Percentiles rank a stretch among this genome's conserved stretches.
phyloP scores from a whole-genome alignment of 73 alveolate species.

The Uronychia binucleata region DNA sequence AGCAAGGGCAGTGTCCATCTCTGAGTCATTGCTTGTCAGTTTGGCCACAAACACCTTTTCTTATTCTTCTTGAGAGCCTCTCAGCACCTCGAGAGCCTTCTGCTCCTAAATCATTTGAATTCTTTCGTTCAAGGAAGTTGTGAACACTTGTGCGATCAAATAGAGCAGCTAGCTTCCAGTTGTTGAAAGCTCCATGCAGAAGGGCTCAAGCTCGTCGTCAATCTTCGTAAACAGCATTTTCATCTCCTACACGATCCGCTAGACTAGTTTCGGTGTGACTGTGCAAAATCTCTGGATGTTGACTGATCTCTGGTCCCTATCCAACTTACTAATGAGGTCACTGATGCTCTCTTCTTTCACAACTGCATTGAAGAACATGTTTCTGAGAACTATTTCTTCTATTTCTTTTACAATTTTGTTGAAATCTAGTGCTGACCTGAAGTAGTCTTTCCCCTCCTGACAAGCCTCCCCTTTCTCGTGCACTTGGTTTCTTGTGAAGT shows the following conservation, averaged over 20 bases:
- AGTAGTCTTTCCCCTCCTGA: not conserved
- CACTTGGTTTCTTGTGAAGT: not conserved
- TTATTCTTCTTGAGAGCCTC: not conserved
- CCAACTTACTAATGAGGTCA: not conserved
- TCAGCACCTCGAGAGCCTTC: not conserved
- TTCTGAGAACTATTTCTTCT: not conserved
- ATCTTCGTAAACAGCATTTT: not conserved
- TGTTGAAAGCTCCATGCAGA: slow-evolving; percentile 7
- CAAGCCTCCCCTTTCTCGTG: not conserved
- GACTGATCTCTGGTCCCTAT: not conserved
- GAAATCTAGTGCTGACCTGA: not conserved
- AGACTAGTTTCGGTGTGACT: slow-evolving; percentile 1
- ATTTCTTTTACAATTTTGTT: not conserved
- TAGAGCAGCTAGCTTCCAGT: slow-evolving; percentile 1
- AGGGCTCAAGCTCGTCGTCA: slow-evolving; percentile 30
- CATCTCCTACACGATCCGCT: not conserved
- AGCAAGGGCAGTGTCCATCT: slow-evolving; percentile 15
- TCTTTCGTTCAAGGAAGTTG: not conserved
- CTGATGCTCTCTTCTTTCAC: not conserved
- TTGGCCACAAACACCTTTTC: slow-evolving; percentile 22
- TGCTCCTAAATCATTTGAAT: not conserved
- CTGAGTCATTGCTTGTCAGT: slow-evolving; percentile 30
- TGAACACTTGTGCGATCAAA: not conserved
- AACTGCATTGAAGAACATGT: not conserved
- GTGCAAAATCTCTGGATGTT: not conserved